Evolutionary conservation across 495 filamentous ascomycete genomes (phyloP).

Genomic region (Opeltia flavorubescens): DNA sequence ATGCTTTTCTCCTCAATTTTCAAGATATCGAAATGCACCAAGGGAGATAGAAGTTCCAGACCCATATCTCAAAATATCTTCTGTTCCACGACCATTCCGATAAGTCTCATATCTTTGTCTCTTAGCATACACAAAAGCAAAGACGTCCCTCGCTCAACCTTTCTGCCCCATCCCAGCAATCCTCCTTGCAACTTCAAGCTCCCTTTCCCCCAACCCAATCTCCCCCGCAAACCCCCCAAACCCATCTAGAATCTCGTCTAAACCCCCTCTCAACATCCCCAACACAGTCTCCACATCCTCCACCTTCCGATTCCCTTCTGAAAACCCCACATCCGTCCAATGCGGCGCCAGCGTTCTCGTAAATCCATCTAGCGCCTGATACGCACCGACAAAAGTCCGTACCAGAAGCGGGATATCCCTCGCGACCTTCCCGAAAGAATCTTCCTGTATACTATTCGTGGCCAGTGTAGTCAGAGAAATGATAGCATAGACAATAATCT

Average conservation of each 20-base stretch:
- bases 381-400: constrained; percentile 50
- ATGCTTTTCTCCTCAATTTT: no score
- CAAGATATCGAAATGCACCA: no score
- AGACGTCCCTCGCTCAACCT: no score
- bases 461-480: constrained; percentile 54
- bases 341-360: constrained; percentile 43
- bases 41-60: no score
- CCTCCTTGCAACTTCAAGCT: not conserved
- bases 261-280: constrained; percentile 39
- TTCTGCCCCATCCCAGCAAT: constrained; percentile 1
- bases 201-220: not conserved
- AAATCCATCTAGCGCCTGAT: constrained; percentile 57
- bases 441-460: constrained; percentile 62
- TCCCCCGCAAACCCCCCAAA: constrained; percentile 52
- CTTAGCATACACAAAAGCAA: no score
- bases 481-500: constrained; percentile 53
- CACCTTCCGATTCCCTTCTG: constrained; percentile 26
- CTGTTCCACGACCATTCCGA: no score
- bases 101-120: no score
- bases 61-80: no score
- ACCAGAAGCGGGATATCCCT: constrained; percentile 60
- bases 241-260: constrained; percentile 44
- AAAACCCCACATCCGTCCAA: constrained; percentile 67
- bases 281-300: constrained; percentile 52
- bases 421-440: constrained; percentile 76